phyloP scores from a whole-genome alignment of 83 land plant genomes.

The Picea abies region DNA sequence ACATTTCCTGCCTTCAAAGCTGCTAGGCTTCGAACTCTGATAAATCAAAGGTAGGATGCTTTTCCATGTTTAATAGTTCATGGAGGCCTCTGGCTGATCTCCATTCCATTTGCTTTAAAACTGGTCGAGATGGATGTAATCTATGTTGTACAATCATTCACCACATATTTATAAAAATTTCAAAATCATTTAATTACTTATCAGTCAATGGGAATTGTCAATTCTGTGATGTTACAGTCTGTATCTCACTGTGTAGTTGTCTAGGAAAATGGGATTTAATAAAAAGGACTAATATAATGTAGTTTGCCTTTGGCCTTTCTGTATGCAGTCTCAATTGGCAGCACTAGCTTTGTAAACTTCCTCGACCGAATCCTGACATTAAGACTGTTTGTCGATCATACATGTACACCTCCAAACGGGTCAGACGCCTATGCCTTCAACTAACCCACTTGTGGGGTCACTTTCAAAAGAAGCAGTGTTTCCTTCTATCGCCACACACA shows the following conservation, averaged over 20 bases:
- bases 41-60: constrained; percentile 69
- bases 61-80: neutral
- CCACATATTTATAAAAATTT: neutral
- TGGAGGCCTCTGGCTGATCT: neutral
- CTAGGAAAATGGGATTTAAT: neutral
- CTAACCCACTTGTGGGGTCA: constrained; percentile 65
- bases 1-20: constrained; percentile 66
- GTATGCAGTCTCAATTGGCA: constrained; percentile 87
- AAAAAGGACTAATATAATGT: neutral
- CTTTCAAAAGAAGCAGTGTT: constrained; percentile 78
- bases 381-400: constrained; percentile 89
- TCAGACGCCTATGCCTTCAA: constrained; percentile 73
- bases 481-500: constrained; percentile 78
- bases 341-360: constrained; percentile 97
- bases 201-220: too few species aligned
- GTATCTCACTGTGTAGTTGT: neutral
- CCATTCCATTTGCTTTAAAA: neutral
- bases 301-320: neutral
- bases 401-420: constrained; percentile 81
- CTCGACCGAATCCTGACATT: constrained; percentile 91
- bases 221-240: neutral
- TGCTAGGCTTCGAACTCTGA: constrained; percentile 73
- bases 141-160: neutral
- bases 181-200: too few species aligned
- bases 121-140: too few species aligned